phyloP scores from a whole-genome alignment of 805 yeast genomes.

The Brettanomyces naardenensis region DNA sequence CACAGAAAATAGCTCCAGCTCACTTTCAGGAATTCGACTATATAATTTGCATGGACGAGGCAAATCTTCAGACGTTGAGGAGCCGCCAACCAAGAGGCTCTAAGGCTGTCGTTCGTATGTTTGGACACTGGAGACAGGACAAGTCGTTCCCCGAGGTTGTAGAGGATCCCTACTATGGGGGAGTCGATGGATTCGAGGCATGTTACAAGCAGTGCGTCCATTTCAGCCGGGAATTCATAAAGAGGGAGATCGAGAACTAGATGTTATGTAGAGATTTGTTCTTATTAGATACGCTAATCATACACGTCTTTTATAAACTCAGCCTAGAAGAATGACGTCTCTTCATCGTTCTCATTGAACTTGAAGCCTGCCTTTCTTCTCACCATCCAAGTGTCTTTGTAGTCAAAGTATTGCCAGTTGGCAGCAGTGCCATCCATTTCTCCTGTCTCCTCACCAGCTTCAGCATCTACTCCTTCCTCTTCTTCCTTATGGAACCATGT shows the following conservation, averaged over 20 bases:
- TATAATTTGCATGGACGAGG: constrained; percentile 63
- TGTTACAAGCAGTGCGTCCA: constrained; percentile 70
- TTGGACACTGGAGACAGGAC: constrained; percentile 76
- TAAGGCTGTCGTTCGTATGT: constrained; percentile 46
- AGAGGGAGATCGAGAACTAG: constrained; percentile 34
- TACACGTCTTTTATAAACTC: background rate
- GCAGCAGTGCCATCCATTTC: constrained; percentile 13
- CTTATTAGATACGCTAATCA: background rate
- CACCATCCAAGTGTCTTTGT: constrained; percentile 38
- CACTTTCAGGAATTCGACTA: constrained; percentile 59
- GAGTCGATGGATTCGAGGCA: constrained; percentile 69
- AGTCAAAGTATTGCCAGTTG: constrained; percentile 76
- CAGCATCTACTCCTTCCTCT: constrained; percentile 31
- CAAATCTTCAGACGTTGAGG: constrained; percentile 44
- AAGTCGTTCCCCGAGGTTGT: constrained; percentile 46
- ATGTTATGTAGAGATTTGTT: background rate
- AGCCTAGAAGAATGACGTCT: constrained; percentile 1
- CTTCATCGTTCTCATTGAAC: constrained; percentile 18
- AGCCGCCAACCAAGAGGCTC: constrained; percentile 44
- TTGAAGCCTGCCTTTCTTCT: constrained; percentile 34
- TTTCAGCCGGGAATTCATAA: constrained; percentile 65
- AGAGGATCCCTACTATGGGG: constrained; percentile 93
- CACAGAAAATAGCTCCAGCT: constrained; percentile 53
- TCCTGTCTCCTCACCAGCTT: constrained; percentile 10
- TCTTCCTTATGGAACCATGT: constrained; percentile 78